Evolutionary conservation across 2,329 filamentous ascomycete genomes (phyloP).

Genomic region (Ophiostoma sp.): DNA sequence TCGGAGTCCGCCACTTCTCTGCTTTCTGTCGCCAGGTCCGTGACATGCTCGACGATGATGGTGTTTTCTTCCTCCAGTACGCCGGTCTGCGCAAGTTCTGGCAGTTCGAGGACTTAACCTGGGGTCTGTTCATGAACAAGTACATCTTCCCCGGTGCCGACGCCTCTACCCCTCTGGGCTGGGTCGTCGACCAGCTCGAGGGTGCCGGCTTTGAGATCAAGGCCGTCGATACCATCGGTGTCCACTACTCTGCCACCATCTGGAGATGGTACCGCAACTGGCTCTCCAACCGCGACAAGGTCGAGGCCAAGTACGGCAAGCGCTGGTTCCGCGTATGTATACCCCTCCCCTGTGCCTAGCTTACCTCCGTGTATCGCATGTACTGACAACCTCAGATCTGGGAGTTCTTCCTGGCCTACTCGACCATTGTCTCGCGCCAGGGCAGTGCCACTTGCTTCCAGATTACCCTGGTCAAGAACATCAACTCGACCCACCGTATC

Average conservation of each 20-base stretch:
- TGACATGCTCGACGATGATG: conserved; percentile 94
- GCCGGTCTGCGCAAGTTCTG: conserved; percentile 88
- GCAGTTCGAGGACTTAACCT: conserved; percentile 97
- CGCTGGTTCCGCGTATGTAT: conserved; percentile 74
- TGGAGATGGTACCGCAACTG: conserved; percentile 99
- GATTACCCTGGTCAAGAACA: conserved; percentile 81
- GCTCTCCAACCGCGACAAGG: conserved; percentile 88
- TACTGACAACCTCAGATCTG: conserved; percentile 52
- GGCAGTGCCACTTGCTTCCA: conserved; percentile 82
- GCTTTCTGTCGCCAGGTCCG: conserved; percentile 80
- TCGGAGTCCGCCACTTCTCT: conserved; percentile 83
- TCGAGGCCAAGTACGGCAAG: conserved; percentile 89
- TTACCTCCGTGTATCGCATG: conserved; percentile 35
- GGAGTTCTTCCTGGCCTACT: conserved; percentile 86
- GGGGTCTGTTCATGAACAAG: conserved; percentile 99
- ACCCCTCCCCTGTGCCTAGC: background rate
- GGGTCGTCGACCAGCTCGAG: conserved; percentile 79
- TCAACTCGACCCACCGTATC: conserved; percentile 78
- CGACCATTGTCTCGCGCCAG: conserved; percentile 77
- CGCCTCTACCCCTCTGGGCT: conserved; percentile 86
- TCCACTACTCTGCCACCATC: conserved; percentile 93
- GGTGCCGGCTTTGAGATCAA: conserved; percentile 86
- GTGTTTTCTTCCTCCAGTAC: conserved; percentile 92
- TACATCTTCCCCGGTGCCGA: conserved; percentile 97
- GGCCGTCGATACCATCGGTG: conserved; percentile 84